Evolutionary conservation across 768 basidiomycete genomes (phyloP), one percentile per base, ranked within the genome.

Genomic region (Boletus reticulatus): DNA sequence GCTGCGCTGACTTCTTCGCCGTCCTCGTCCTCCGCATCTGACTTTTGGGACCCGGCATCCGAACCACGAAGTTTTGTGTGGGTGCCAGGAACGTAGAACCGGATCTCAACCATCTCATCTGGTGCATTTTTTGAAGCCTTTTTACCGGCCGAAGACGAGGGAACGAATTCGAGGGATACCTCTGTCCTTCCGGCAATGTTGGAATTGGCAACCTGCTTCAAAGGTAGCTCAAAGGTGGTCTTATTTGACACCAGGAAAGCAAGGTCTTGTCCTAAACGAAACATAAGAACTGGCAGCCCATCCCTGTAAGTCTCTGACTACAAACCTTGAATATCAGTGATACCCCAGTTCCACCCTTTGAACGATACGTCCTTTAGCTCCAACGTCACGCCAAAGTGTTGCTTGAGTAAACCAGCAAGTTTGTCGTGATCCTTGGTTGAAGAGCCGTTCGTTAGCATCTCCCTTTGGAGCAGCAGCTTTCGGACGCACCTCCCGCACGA

Each of bases 281-380:
- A 49, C 37, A 43, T 62, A 24, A 58, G 55, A 29, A 43, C 39
- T 19, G 34, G 34, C 10, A 20, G 31, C 39, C 10, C 22, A 22
- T 27, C 27, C 12, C 12, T 8, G 22, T 43, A 42, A 41, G 7
- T 19, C 47, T 17, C 45, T n/a, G 14, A 37, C 47, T 17, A 48
- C 78, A 52, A 58, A 92, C 96, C 92, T 81, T 92, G 89, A 59
- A 98, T 92, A 66, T 96, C 93, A 3, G 92, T 91, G 31, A 88
- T 83, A 6, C 97, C 97, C 97, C 97, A 98, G 70, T 99, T 98
- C 94, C 94, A 98, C 1, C 97, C 97, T 68, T 92, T 94, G 69
- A 95, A 84, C 13, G 91, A 87, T 17, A 86, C 79, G 61, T 99
- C 97, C 70, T 85, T 87, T 6, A 80, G 82, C 69, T 98, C 97